Conservation (phyloP, 768 basidiomycete genomes). For the Hericium alpestre region DNA sequence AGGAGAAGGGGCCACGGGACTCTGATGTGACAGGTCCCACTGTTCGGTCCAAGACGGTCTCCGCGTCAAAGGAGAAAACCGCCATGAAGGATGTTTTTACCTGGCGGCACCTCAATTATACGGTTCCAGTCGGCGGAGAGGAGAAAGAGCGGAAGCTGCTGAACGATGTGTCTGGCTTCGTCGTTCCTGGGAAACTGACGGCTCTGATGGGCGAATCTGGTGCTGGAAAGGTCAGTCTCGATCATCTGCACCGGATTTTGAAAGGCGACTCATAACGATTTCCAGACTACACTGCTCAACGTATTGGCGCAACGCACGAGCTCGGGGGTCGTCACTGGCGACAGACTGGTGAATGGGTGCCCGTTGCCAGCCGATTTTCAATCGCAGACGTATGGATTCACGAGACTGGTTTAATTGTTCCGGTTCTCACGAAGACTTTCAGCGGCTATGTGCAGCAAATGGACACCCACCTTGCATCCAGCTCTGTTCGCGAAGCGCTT, state of each 20-base stretch:
- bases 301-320: conserved; percentile 32
- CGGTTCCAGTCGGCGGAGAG: conserved; percentile 42
- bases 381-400: conserved; percentile 39
- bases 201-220: conserved; percentile 64
- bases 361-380: conserved; percentile 37
- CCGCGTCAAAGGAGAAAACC: conserved; percentile 6
- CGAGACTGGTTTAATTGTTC: conserved; percentile 23
- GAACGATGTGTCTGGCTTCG: conserved; percentile 69
- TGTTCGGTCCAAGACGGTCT: conserved; percentile 2
- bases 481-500: conserved; percentile 75
- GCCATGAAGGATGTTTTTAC: conserved; percentile 57
- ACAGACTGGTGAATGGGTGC: conserved; percentile 36
- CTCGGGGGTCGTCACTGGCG: conserved; percentile 29
- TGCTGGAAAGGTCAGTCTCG: conserved; percentile 31
- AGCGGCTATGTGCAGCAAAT: conserved; percentile 83
- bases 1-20: background rate
- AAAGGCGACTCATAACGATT: background rate
- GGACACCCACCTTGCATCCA: conserved; percentile 69
- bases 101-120: conserved; percentile 65
- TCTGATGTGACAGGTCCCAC: background rate
- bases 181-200: conserved; percentile 70
- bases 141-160: conserved; percentile 35
- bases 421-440: background rate
- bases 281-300: conserved; percentile 40
- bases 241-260: background rate